These are phyloP conservation scores for Punctularia strigosozonata DNA, from an alignment of 768 basidiomycete species.

Conservation along the genomic window DNA sequence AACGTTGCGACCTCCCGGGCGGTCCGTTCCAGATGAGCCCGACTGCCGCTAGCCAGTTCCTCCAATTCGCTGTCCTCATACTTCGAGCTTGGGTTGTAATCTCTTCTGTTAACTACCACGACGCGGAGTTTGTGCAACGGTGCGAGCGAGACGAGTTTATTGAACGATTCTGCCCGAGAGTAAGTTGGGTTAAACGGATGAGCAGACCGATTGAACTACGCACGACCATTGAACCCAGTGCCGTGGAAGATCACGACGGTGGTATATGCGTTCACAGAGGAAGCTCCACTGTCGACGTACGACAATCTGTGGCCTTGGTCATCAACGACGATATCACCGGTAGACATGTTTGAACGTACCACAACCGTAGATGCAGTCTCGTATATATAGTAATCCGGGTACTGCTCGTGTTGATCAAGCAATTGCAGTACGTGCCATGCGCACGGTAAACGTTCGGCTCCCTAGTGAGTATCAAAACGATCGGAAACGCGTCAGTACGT, in stretches of 20 bases:
- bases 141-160: conserved; percentile 2
- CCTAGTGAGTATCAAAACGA: too few relatives aligned
- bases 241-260: conserved; percentile 25
- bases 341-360: neutral
- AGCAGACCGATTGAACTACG: conserved; percentile 5
- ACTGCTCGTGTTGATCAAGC: too few relatives aligned
- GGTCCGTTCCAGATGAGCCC: conserved; percentile 17
- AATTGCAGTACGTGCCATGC: too few relatives aligned
- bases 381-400: too few relatives aligned
- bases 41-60: conserved; percentile 15
- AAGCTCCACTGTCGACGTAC: conserved; percentile 24
- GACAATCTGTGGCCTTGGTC: conserved; percentile 15
- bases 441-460: too few relatives aligned
- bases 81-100: conserved; percentile 22
- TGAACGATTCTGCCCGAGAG: conserved; percentile 5
- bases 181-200: neutral
- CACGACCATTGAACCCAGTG: conserved; percentile 21
- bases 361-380: neutral
- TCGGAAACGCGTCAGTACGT: too few relatives aligned
- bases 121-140: conserved; percentile 15
- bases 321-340: neutral
- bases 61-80: conserved; percentile 23
- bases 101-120: conserved; percentile 20
- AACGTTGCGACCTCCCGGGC: conserved; percentile 18
- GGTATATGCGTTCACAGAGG: conserved; percentile 18